Evolutionary conservation across 805 yeast genomes (phyloP).

Genomic region (Yamadazyma sp.): DNA sequence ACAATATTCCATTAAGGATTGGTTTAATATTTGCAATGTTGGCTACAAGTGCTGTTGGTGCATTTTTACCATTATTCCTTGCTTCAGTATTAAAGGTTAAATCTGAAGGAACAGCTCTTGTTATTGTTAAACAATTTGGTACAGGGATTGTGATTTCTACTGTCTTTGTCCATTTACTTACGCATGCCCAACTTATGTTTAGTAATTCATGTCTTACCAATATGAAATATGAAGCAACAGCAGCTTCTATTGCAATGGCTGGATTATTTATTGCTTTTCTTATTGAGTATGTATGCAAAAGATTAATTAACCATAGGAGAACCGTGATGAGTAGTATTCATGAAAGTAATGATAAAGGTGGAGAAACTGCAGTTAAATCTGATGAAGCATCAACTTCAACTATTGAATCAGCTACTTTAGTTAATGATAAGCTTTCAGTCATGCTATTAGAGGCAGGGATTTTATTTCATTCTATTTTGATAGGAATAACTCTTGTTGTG

Average conservation of each 20-base stretch:
- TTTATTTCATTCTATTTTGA: slow-evolving; percentile 27
- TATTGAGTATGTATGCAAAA: slow-evolving; percentile 18
- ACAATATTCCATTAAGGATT: slow-evolving; percentile 24
- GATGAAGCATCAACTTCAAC: not conserved
- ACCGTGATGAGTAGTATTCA: not conserved
- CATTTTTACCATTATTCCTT: slow-evolving; percentile 27
- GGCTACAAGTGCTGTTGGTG: slow-evolving; percentile 30
- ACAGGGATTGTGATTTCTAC: slow-evolving; percentile 31
- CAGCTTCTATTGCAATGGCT: slow-evolving; percentile 27
- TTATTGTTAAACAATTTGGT: slow-evolving; percentile 24
- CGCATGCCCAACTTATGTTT: slow-evolving; percentile 28
- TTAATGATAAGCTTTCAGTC: slow-evolving; percentile 12
- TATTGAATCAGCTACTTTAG: not conserved
- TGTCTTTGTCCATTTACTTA: slow-evolving; percentile 29
- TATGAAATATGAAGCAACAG: slow-evolving; percentile 24
- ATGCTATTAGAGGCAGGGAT: slow-evolving; percentile 25
- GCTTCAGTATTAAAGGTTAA: slow-evolving; percentile 6
- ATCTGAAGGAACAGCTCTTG: slow-evolving; percentile 13
- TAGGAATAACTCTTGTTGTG: slow-evolving; percentile 29
- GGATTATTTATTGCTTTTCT: slow-evolving; percentile 24
- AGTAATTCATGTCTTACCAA: slow-evolving; percentile 19
- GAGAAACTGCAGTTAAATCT: not conserved
- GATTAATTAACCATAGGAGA: slow-evolving; percentile 9
- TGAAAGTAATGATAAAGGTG: not conserved
- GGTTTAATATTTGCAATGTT: slow-evolving; percentile 34